Conservation (phyloP, 495 filamentous ascomycete genomes). For the Stereocaulon alpinum region DNA sequence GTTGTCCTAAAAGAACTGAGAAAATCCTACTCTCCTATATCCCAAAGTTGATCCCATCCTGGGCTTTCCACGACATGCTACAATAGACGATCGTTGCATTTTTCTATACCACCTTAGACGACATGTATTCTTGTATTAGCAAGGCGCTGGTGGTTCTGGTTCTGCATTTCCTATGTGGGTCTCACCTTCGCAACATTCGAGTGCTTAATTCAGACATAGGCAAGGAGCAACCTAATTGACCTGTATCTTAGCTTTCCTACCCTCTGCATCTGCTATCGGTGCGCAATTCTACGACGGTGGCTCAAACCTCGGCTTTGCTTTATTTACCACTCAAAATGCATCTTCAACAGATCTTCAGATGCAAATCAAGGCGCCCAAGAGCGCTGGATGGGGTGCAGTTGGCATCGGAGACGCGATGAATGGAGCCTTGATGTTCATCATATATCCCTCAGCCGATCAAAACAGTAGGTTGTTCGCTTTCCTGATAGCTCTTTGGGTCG, state of each 20-base stretch:
- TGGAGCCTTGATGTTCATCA: constrained; percentile 8
- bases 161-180: background rate
- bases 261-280: background rate
- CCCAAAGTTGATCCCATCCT: too few species aligned
- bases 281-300: constrained; percentile 5
- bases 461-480: background rate
- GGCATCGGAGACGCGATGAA: constrained; percentile 3
- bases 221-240: background rate
- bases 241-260: background rate
- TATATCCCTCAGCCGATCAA: background rate
- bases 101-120: too few species aligned
- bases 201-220: too few species aligned
- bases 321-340: constrained; percentile 1
- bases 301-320: constrained; percentile 1
- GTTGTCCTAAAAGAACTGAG: background rate
- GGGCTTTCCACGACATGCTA: too few species aligned
- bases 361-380: background rate
- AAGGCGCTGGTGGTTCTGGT: background rate
- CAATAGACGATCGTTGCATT: too few species aligned
- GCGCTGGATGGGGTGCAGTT: constrained; percentile 8
- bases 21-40: background rate
- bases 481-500: background rate
- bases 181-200: background rate
- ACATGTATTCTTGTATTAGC: background rate
- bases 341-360: constrained; percentile 5